Evolutionary conservation across 768 basidiomycete genomes (phyloP), one percentile per base, ranked within the genome.

Genomic region (Lentinula raphanica): DNA sequence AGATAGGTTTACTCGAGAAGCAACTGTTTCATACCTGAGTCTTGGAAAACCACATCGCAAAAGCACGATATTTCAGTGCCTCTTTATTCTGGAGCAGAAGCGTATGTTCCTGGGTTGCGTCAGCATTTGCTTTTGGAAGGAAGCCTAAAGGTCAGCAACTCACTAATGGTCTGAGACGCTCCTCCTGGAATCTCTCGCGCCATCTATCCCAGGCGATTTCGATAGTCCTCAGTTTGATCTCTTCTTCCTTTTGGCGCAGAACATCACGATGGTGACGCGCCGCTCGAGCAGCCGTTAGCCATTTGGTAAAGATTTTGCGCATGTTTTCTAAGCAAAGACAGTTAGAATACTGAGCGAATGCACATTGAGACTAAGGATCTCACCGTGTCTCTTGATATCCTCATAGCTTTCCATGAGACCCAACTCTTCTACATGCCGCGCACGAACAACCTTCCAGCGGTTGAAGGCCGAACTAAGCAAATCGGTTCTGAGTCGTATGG

Each of bases 381-480:
- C 64, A 85, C 92, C 92, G 78, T 92, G 90, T 44, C 80, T 80
- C 69, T 90, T 91, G 45, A 94, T 84, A 60, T 88, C 80, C 58
- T 86, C 81, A 69, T 91, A 90, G 66, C 89, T 92, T 66, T 91
- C 86, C 81, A 94, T 83, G n/a, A 94, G 79, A 63, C 83, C 86
- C 3, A 86, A 70, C 61, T 87, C 84, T 67, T 92, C 88, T 2
- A 79, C 78, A 66, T 90, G 89, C 25, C 84, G 82, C 36, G 76
- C 71, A 64, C 79, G 83, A 36, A 80, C 73, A 5, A 68, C 71
- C 65, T 82, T 85, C 91, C 92, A 94, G 71, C 86, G 88, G 48
- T 69, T 74, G 63, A 89, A 88, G 5, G 81, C 79, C 54, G 67
- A 64, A 36, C 87, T 92, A 60, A 29, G 58, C 46, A 49, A 49